Base-by-base conservation (phyloP, 352 stramenopile species). In the Aphanomyces astaci region DNA sequence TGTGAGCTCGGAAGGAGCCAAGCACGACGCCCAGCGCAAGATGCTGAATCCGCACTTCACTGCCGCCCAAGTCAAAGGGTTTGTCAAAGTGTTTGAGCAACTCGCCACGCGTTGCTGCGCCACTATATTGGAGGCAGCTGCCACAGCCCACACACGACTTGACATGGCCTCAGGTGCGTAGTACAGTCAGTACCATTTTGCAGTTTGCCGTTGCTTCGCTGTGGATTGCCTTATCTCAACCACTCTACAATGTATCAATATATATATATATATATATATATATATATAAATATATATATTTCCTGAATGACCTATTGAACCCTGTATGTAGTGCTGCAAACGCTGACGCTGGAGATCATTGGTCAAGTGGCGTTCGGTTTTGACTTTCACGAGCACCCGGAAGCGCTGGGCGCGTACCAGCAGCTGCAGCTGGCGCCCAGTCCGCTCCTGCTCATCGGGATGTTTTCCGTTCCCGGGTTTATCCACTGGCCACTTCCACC, bases 1-100 rank as follows among this genome's bases (percentile, higher is more conserved):
- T 17, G 9, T 66, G 17, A 66, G 33, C 5, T 30, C 59, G 11
- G 59, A 66, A 32, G 59, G 22, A 7, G 27, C 33, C 13, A 19
- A 9, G 15, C 59, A 66, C 30, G 59, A 39, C 40, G 15, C 1
- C 15, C 59, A 66, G 27, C 40, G 59, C 40, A 66, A 66, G 17
- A 19, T 66, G 11, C 22, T 66, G 15, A 66, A 66, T 25, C 59
- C 59, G 15, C 59, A 66, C 30, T 66, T 66, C 32, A 36, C 33
- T 1, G n/a, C 15, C 11, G 39, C 10, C 4, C 45, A 66, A 4
- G 30, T 66, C 46, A 66, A 56, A 30, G 19, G 33, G 46, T 66
- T 66, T 66, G 59, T 66, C 25, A 1, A 2, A 1, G 19, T 66
- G n/a, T 66, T 66, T 53, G 11, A 53, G 5, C 33, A 39, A 3